Conservation (phyloP, 202 grass and related monocot species). For the Panicum virgatum region DNA sequence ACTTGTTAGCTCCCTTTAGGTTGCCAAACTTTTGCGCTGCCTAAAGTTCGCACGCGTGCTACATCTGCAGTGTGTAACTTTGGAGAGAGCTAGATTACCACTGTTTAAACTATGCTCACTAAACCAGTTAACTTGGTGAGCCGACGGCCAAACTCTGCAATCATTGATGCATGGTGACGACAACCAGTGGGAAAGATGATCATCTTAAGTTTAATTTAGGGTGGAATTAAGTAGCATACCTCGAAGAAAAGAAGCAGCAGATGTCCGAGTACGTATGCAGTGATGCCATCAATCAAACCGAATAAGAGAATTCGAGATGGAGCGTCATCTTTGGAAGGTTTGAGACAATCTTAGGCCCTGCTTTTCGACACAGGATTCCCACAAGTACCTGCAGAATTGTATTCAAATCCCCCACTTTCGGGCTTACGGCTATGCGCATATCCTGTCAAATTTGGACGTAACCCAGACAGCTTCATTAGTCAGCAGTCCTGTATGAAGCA, state of each 20-base stretch:
- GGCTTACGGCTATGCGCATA: not conserved
- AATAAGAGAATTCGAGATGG: conserved; percentile 32
- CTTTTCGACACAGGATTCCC: conserved; percentile 2
- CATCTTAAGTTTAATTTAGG: not conserved
- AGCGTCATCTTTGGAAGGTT: conserved; percentile 12
- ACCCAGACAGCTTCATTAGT: not conserved
- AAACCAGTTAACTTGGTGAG: not conserved
- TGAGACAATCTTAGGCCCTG: not conserved
- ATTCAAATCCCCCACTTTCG: not conserved
- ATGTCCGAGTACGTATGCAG: conserved; percentile 42
- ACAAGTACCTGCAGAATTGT: not conserved
- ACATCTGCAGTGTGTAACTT: not conserved
- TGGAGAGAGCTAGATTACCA: conserved; percentile 3
- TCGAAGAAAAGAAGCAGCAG: not conserved
- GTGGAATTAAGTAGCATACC: conserved; percentile 28
- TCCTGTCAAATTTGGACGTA: too few species aligned
- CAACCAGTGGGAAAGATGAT: conserved; percentile 15
- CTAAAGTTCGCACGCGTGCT: not conserved
- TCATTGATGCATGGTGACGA: conserved; percentile 34
- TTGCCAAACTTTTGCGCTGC: not conserved
- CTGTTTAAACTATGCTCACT: not conserved
- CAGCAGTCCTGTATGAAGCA: too few species aligned
- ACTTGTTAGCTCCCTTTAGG: not conserved
- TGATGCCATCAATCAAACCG: conserved; percentile 37
- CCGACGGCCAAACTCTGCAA: conserved; percentile 31